Conservation (phyloP, 176 grass and related monocot genomes). For the Tuctoria greenei region DNA sequence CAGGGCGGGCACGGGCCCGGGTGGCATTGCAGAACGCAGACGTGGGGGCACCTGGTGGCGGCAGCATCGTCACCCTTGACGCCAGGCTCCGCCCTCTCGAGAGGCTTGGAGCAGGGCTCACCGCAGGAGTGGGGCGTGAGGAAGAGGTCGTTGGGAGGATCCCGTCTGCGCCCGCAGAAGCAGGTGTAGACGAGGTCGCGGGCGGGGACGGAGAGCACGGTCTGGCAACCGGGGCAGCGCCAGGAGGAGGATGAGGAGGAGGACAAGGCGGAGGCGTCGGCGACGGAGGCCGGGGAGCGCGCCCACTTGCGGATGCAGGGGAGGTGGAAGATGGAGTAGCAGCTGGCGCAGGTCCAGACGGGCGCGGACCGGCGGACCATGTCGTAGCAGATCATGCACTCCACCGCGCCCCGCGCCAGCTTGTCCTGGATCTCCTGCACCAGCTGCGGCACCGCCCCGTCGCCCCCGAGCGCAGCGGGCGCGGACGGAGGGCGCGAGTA, state of each 20-base stretch:
- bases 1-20: slow-evolving; percentile 88
- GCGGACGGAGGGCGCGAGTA: not conserved
- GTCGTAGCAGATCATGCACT: slow-evolving; percentile 99
- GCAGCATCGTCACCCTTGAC: slow-evolving; percentile 27
- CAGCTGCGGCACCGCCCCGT: slow-evolving; percentile 65
- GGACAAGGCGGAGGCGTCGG: slow-evolving; percentile 45
- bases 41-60: slow-evolving; percentile 61
- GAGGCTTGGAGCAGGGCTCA: slow-evolving; percentile 73
- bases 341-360: slow-evolving; percentile 89
- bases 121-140: slow-evolving; percentile 93
- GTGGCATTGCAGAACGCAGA: slow-evolving; percentile 93
- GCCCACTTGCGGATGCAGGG: slow-evolving; percentile 93
- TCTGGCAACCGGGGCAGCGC: slow-evolving; percentile 93
- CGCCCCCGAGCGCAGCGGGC: not conserved
- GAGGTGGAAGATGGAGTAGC: slow-evolving; percentile 96
- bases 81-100: slow-evolving; percentile 29
- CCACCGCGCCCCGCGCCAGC: slow-evolving; percentile 66
- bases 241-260: slow-evolving; percentile 43
- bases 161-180: slow-evolving; percentile 69
- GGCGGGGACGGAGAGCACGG: slow-evolving; percentile 48
- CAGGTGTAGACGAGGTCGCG: slow-evolving; percentile 76
- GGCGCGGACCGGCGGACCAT: slow-evolving; percentile 80
- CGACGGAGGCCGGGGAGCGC: slow-evolving; percentile 73
- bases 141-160: slow-evolving; percentile 73
- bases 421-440: slow-evolving; percentile 97